phyloP scores from a whole-genome alignment of 768 basidiomycete genomes.

The Cubamyces sp. region DNA sequence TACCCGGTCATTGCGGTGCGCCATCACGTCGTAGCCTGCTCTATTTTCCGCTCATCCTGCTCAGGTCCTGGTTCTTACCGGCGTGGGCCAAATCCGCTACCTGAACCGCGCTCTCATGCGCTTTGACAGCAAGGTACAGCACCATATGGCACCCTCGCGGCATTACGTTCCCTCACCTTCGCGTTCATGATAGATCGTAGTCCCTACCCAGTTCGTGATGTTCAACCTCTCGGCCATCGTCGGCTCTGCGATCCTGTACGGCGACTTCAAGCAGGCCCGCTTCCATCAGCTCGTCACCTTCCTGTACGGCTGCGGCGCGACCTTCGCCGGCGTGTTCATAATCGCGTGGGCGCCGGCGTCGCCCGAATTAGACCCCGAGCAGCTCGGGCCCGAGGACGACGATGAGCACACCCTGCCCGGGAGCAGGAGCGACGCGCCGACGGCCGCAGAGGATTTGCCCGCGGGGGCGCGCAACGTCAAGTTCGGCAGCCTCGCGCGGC shows the following conservation, averaged over 20 bases:
- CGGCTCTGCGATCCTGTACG: slow-evolving; percentile 92
- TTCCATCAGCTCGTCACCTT: slow-evolving; percentile 86
- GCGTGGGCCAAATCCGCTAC: slow-evolving; percentile 83
- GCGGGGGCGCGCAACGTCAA: slow-evolving; percentile 31
- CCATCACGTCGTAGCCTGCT: neutral
- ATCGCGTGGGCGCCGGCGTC: slow-evolving; percentile 66
- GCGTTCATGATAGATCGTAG: slow-evolving; percentile 64
- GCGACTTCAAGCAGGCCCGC: slow-evolving; percentile 83
- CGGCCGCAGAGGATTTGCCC: slow-evolving; percentile 26
- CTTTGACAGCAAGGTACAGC: slow-evolving; percentile 85
- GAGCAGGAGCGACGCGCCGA: slow-evolving; percentile 30
- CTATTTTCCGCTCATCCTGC: neutral
- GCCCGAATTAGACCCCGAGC: slow-evolving; percentile 32
- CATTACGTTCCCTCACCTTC: neutral
- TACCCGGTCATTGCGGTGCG: slow-evolving; percentile 77
- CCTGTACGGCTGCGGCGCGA: slow-evolving; percentile 85
- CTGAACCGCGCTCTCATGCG: slow-evolving; percentile 87
- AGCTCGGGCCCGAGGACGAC: slow-evolving; percentile 33
- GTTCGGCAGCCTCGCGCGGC: slow-evolving; percentile 45
- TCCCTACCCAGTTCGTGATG: slow-evolving; percentile 93
- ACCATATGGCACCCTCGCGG: neutral
- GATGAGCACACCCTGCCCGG: slow-evolving; percentile 29
- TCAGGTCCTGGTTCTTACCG: slow-evolving; percentile 73
- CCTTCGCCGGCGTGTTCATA: slow-evolving; percentile 87
- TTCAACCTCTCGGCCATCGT: slow-evolving; percentile 93